Conservation (phyloP, 2,329 filamentous ascomycete species). For the Neofusicoccum umdonicola region DNA sequence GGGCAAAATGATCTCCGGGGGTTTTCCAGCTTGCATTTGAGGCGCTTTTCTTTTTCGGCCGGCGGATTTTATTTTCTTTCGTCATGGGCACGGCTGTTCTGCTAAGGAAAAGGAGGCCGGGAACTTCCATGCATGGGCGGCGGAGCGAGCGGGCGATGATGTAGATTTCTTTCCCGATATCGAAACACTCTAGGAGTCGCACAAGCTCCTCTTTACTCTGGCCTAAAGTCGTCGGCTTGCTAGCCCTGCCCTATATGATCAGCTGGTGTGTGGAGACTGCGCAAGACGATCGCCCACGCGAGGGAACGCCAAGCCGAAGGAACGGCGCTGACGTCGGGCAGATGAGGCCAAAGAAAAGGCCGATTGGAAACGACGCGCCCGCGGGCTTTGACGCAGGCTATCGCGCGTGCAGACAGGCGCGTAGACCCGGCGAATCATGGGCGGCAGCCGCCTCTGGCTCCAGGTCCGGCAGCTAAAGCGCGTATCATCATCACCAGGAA, state of each 20-base stretch:
- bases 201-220: not conserved
- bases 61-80: not conserved
- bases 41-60: slow-evolving; percentile 1
- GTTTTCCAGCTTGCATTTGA: slow-evolving; percentile 4
- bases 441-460: not conserved
- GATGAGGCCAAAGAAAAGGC: not conserved
- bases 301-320: not conserved
- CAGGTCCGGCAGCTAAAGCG: not conserved
- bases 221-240: not conserved
- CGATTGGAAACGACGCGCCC: slow-evolving; percentile 2
- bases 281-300: not conserved
- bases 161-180: slow-evolving; percentile 7
- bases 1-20: not conserved
- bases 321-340: slow-evolving; percentile 5
- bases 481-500: slow-evolving; percentile 15
- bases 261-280: not conserved
- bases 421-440: slow-evolving; percentile 2
- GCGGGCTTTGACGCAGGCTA: not conserved
- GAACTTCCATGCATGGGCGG: slow-evolving; percentile 4
- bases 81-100: not conserved
- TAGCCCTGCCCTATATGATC: not conserved
- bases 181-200: not conserved
- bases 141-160: not conserved
- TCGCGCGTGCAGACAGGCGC: slow-evolving; percentile 3
- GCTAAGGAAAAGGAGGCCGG: not conserved